Conservation (phyloP, 192 early-diverging fungal species). For the Funneliformis geosporum region DNA sequence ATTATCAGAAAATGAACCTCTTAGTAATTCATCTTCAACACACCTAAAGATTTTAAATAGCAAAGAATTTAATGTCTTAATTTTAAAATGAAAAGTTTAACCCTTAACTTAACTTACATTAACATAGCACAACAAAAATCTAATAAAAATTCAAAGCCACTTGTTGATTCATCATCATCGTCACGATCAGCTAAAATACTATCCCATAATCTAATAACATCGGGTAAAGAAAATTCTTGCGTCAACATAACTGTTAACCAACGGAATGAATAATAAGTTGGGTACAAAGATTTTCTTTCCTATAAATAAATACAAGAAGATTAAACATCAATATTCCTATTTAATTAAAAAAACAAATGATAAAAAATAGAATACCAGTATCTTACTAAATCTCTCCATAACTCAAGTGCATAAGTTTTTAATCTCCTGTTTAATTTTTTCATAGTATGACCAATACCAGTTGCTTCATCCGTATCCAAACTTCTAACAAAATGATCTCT, state of each 20-base stretch:
- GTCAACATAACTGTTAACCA: slow-evolving; percentile 79
- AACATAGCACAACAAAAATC: slow-evolving; percentile 78
- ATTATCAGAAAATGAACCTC: slow-evolving; percentile 63
- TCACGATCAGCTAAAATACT: slow-evolving; percentile 67
- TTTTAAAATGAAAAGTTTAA: neutral
- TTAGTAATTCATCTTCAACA: slow-evolving; percentile 49
- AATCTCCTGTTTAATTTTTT: slow-evolving; percentile 57
- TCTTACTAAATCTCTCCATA: slow-evolving; percentile 59
- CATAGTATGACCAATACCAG: slow-evolving; percentile 65
- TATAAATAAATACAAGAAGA: neutral
- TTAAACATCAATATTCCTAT: neutral
- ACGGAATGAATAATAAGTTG: slow-evolving; percentile 77
- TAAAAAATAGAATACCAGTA: neutral
- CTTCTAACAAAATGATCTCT: slow-evolving; percentile 80
- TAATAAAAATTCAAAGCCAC: slow-evolving; percentile 66
- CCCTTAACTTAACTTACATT: slow-evolving; percentile 45
- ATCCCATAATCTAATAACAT: slow-evolving; percentile 81
- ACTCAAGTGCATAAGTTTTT: slow-evolving; percentile 53
- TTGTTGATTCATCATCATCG: slow-evolving; percentile 39
- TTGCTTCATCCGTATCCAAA: slow-evolving; percentile 60
- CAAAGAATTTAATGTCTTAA: neutral
- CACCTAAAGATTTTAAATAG: slow-evolving; percentile 11
- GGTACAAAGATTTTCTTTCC: slow-evolving; percentile 61
- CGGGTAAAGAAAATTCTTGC: slow-evolving; percentile 76
- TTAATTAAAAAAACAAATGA: neutral